Evolutionary conservation across 2,329 filamentous ascomycete species (phyloP).

Genomic region (Alternaria sp.): DNA sequence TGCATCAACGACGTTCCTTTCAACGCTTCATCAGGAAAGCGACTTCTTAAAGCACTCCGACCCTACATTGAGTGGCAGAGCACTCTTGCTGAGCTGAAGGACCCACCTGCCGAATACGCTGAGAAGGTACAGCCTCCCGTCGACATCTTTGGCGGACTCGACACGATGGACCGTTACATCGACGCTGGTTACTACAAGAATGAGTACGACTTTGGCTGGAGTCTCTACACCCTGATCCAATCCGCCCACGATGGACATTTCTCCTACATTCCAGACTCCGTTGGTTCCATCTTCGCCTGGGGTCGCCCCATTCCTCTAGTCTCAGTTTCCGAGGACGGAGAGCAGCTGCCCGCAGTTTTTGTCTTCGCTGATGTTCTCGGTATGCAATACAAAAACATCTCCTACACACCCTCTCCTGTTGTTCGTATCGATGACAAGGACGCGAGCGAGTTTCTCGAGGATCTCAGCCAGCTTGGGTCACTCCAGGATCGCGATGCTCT

Average conservation of each 20-base stretch:
- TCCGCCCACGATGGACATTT: slow-evolving; percentile 73
- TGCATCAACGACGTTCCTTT: slow-evolving; percentile 57
- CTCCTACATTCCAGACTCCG: slow-evolving; percentile 62
- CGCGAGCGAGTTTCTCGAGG: slow-evolving; percentile 59
- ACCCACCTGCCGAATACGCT: slow-evolving; percentile 57
- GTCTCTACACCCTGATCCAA: slow-evolving; percentile 63
- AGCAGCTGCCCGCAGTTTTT: slow-evolving; percentile 66
- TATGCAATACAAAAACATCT: slow-evolving; percentile 54
- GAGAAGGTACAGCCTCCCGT: slow-evolving; percentile 57
- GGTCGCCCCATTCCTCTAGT: slow-evolving; percentile 62
- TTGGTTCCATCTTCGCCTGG: slow-evolving; percentile 61
- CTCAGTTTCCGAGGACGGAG: slow-evolving; percentile 69
- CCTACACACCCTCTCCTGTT: slow-evolving; percentile 61
- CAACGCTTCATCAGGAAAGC: slow-evolving; percentile 53
- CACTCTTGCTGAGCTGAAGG: slow-evolving; percentile 54
- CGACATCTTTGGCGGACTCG: slow-evolving; percentile 54
- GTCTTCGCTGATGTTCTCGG: slow-evolving; percentile 59
- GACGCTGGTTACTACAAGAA: slow-evolving; percentile 48
- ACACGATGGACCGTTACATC: slow-evolving; percentile 52
- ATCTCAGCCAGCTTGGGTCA: slow-evolving; percentile 57
- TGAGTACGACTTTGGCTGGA: slow-evolving; percentile 59
- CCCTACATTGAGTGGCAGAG: slow-evolving; percentile 60
- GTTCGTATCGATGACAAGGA: slow-evolving; percentile 65
- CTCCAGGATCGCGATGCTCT: slow-evolving; percentile 67
- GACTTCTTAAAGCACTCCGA: slow-evolving; percentile 51